Conservation (phyloP, 257 asterid species). For the Verbascum thapsus region DNA sequence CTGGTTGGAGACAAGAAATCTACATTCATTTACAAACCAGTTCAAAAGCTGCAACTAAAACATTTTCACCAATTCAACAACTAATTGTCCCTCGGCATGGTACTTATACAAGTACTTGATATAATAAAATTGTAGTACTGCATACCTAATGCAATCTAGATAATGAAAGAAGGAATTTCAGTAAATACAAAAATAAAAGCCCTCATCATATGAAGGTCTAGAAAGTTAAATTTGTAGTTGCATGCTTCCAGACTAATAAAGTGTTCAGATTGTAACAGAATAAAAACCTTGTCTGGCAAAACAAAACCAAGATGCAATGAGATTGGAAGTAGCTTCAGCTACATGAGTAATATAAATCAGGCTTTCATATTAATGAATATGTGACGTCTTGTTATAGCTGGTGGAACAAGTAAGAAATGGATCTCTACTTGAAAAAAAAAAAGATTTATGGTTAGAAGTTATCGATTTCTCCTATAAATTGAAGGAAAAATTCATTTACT, state of each 20-base stretch:
- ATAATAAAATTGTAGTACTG: too few species aligned
- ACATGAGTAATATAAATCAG: background rate
- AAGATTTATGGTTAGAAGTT: background rate
- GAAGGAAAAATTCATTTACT: too few species aligned
- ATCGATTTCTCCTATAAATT: too few species aligned
- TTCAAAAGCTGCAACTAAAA: background rate
- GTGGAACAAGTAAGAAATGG: background rate
- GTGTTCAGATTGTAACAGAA: too few species aligned
- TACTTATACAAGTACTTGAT: background rate
- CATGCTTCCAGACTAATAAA: too few species aligned
- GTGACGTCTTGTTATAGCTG: background rate
- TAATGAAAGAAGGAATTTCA: background rate
- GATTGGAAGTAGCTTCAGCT: background rate
- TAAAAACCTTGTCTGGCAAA: too few species aligned
- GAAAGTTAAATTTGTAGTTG: too few species aligned
- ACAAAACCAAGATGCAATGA: too few species aligned
- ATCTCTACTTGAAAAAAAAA: background rate
- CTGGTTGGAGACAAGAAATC: conserved; percentile 61
- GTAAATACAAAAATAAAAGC: background rate
- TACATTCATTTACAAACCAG: conserved; percentile 34
- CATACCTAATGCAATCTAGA: too few species aligned
- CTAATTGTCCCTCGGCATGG: background rate
- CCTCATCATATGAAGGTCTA: too few species aligned
- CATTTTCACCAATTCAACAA: too few species aligned
- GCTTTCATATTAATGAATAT: background rate